phyloP scores from a whole-genome alignment of 2,329 filamentous ascomycete species.

The Talaromyces sp. region DNA sequence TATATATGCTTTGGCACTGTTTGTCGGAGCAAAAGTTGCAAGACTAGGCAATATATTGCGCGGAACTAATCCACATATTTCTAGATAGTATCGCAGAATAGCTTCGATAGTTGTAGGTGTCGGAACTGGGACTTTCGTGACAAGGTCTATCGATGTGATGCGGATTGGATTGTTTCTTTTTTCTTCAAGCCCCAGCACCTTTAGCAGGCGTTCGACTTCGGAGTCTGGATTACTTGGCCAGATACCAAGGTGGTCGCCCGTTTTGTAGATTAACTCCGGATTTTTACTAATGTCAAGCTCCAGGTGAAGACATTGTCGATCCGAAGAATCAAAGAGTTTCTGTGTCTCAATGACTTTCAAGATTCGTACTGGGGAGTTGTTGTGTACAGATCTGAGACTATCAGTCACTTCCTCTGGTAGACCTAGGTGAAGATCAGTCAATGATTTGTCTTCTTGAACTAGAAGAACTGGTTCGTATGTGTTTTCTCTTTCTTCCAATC shows the following conservation, averaged over 20 bases:
- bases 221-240: slow-evolving; percentile 87
- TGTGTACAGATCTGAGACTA: too few species aligned
- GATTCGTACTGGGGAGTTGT: slow-evolving; percentile 40
- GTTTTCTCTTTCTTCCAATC: slow-evolving; percentile 79
- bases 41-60: slow-evolving; percentile 81
- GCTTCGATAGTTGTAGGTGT: slow-evolving; percentile 86
- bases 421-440: too few species aligned
- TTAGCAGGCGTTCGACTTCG: slow-evolving; percentile 60
- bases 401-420: too few species aligned
- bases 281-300: slow-evolving; percentile 77
- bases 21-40: slow-evolving; percentile 75
- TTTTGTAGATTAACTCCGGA: slow-evolving; percentile 80
- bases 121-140: slow-evolving; percentile 51
- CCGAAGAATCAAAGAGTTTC: slow-evolving; percentile 70
- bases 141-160: not conserved
- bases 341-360: slow-evolving; percentile 52
- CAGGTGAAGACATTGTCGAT: slow-evolving; percentile 84
- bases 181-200: not conserved
- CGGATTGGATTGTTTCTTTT: not conserved
- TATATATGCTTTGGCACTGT: slow-evolving; percentile 75
- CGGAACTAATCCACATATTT: slow-evolving; percentile 84
- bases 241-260: slow-evolving; percentile 85
- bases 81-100: slow-evolving; percentile 82
- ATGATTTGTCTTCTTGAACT: too few species aligned
- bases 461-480: slow-evolving; percentile 71